These are phyloP conservation scores for Aspergillus wentii DNA, from an alignment of 495 filamentous ascomycete genomes.

Conservation along the genomic window DNA sequence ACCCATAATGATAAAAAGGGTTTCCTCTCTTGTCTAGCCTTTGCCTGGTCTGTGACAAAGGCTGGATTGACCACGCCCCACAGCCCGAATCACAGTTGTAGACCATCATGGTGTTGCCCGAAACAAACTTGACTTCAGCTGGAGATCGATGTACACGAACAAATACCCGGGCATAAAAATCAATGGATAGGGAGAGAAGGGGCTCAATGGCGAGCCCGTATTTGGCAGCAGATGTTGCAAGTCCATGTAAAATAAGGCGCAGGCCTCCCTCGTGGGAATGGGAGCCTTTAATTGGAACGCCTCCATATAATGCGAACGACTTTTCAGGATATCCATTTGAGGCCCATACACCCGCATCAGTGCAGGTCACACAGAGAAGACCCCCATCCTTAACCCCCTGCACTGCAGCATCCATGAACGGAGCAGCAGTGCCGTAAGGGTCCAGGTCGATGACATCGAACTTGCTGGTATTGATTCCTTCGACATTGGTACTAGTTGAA, in stretches of 20 bases:
- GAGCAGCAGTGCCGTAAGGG: conserved; percentile 87
- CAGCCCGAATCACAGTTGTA: conserved; percentile 90
- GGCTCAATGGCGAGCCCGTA: conserved; percentile 93
- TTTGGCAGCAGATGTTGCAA: conserved; percentile 72
- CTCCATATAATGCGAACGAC: conserved; percentile 85
- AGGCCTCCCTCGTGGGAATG: conserved; percentile 88
- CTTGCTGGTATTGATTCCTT: conserved; percentile 14
- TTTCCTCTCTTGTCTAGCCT: conserved; percentile 64
- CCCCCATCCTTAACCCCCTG: conserved; percentile 81
- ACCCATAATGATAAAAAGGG: conserved; percentile 66
- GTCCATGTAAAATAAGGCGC: conserved; percentile 73
- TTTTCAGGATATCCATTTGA: conserved; percentile 93
- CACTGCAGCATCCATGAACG: conserved; percentile 86
- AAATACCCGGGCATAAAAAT: conserved; percentile 92
- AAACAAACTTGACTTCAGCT: conserved; percentile 79
- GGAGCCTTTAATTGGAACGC: conserved; percentile 73
- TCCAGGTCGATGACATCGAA: conserved; percentile 97
- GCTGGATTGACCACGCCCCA: conserved; percentile 79
- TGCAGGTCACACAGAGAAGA: conserved; percentile 92
- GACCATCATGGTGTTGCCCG: conserved; percentile 86
- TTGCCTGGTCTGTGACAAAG: conserved; percentile 59
- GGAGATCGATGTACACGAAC: conserved; percentile 75
- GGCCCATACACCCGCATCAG: conserved; percentile 89
- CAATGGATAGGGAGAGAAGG: conserved; percentile 84
- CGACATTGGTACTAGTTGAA: conserved; percentile 2